Conservation (phyloP, 768 basidiomycete genomes). For the Dendrothele bispora region DNA sequence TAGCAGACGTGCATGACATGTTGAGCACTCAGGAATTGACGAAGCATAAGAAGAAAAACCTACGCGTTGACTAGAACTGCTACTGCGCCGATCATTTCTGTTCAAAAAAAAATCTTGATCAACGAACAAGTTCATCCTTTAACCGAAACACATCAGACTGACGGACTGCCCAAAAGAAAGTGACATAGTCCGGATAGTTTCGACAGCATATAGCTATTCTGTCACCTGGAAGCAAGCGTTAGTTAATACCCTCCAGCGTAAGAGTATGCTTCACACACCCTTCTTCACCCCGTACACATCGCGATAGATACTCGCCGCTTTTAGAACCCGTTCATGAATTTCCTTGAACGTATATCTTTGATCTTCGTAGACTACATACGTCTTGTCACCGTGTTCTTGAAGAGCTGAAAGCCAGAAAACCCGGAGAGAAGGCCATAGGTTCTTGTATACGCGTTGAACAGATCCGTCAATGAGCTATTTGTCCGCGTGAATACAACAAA, state of each 20-base stretch:
- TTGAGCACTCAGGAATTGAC: not conserved
- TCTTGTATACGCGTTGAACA: slow-evolving; percentile 51
- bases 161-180: slow-evolving; percentile 52
- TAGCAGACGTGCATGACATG: not conserved
- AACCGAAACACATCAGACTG: no score
- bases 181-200: slow-evolving; percentile 47
- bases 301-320: slow-evolving; percentile 35
- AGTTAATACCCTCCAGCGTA: no score
- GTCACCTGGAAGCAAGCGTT: slow-evolving; percentile 26
- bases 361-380: slow-evolving; percentile 51
- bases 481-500: no score
- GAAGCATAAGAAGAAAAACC: no score
- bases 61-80: slow-evolving; percentile 48
- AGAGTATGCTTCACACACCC: slow-evolving; percentile 30
- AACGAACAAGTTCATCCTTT: no score
- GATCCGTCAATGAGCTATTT: slow-evolving; percentile 43
- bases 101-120: not conserved
- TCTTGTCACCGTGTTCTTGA: slow-evolving; percentile 33
- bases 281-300: slow-evolving; percentile 48
- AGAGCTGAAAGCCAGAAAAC: slow-evolving; percentile 45
- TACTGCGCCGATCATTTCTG: slow-evolving; percentile 49
- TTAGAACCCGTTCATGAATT: slow-evolving; percentile 33
- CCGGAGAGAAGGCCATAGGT: slow-evolving; percentile 48
- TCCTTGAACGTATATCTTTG: slow-evolving; percentile 44
- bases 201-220: slow-evolving; percentile 47